These are phyloP conservation scores for Colletotrichum kahawae DNA, from an alignment of 2,329 filamentous ascomycete species.

Conservation along the genomic window DNA sequence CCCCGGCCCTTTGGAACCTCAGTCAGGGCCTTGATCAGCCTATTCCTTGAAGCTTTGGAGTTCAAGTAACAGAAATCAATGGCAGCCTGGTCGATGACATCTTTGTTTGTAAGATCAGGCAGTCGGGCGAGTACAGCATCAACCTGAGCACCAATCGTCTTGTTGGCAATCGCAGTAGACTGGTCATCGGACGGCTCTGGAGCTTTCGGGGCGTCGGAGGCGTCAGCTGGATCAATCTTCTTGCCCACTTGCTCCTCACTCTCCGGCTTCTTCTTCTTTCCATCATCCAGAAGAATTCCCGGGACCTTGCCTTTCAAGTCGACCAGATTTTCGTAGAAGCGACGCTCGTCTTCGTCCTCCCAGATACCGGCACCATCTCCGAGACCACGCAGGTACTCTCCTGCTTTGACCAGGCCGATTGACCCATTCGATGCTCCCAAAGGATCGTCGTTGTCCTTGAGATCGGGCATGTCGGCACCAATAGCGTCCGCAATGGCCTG, in stretches of 20 bases:
- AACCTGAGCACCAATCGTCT: conserved; percentile 95
- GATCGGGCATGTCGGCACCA: conserved; percentile 89
- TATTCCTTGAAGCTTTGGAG: conserved; percentile 95
- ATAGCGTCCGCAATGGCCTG: conserved; percentile 90
- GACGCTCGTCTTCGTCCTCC: conserved; percentile 97
- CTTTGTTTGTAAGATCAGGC: conserved; percentile 91
- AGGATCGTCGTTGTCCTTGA: conserved; percentile 81
- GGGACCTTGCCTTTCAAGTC: conserved; percentile 97
- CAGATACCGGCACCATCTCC: conserved; percentile 93
- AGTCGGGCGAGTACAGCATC: conserved; percentile 86
- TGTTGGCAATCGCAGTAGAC: conserved; percentile 95
- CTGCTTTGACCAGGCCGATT: conserved; percentile 92
- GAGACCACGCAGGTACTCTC: conserved; percentile 89
- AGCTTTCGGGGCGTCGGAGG: conserved; percentile 55
- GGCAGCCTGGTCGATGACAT: conserved; percentile 88
- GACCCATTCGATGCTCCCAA: conserved; percentile 71
- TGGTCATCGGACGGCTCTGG: conserved; percentile 72
- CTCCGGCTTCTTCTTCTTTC: conserved; percentile 91
- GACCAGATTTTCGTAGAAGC: conserved; percentile 96
- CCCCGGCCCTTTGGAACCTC: conserved; percentile 96
- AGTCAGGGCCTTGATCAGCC: conserved; percentile 89
- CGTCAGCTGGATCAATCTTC: conserved; percentile 64
- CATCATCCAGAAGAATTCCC: conserved; percentile 89
- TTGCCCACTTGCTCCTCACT: conserved; percentile 82
- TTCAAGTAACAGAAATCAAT: conserved; percentile 98